A percentile compares a stretch with the other conserved stretches of the same genome.
phyloP scores from a whole-genome alignment of 1,284 basidiomycete species.

The Cryptococcus jaspeensis region DNA sequence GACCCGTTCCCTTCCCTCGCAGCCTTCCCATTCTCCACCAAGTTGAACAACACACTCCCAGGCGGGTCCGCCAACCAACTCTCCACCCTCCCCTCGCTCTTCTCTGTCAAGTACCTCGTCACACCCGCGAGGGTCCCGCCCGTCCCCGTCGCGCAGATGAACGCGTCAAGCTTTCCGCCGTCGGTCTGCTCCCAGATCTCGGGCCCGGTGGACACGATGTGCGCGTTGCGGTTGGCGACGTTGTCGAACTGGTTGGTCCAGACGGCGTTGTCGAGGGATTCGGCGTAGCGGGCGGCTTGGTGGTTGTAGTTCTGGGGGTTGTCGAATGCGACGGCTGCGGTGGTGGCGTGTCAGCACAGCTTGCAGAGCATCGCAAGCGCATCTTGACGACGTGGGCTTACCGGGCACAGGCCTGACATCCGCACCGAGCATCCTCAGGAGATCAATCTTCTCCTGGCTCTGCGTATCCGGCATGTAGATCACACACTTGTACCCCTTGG shows the following conservation, averaged over 20 bases:
- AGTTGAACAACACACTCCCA: slow-evolving; percentile 86
- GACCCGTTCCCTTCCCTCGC: slow-evolving; percentile 79
- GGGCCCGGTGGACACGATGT: slow-evolving; percentile 89
- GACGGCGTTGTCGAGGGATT: slow-evolving; percentile 78
- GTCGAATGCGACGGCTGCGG: slow-evolving; percentile 86
- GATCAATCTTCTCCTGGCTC: slow-evolving; percentile 97
- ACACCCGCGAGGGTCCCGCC: slow-evolving; percentile 93
- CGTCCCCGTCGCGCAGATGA: slow-evolving; percentile 91
- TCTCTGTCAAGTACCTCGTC: slow-evolving; percentile 81
- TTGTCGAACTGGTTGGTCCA: slow-evolving; percentile 99
- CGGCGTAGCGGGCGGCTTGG: slow-evolving; percentile 87
- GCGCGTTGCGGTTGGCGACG: slow-evolving; percentile 80
- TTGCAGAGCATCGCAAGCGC: neutral
- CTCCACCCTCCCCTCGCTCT: slow-evolving; percentile 75
- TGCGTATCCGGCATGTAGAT: slow-evolving; percentile 99
- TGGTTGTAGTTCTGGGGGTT: slow-evolving; percentile 98
- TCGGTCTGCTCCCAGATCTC: slow-evolving; percentile 93
- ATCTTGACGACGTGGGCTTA: slow-evolving; percentile 22
- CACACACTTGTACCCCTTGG: slow-evolving; percentile 94
- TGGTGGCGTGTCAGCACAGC: neutral
- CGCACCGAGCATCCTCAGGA: slow-evolving; percentile 93
- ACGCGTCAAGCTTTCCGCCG: slow-evolving; percentile 74
- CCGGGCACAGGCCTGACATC: slow-evolving; percentile 89
- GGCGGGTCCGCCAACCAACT: slow-evolving; percentile 96
- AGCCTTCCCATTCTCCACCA: slow-evolving; percentile 74